Base-by-base conservation (phyloP, 2,329 filamentous ascomycete species). In the Penicillium sp. region DNA sequence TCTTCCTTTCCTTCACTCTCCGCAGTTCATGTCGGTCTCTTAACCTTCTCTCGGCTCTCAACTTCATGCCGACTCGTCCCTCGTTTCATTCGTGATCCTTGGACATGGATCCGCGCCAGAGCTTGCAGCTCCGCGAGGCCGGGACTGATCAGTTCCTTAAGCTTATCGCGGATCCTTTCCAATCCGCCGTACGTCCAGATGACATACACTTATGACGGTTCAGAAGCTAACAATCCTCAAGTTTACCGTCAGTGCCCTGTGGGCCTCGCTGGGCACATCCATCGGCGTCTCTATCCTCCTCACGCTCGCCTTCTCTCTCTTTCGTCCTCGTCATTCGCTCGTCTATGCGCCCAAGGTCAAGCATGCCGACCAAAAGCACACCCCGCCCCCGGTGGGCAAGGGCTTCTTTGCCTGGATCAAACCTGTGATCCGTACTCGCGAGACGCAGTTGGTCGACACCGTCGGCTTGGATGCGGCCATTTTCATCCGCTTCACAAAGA, bases 331-430 rank as follows among this genome's bases (percentile, higher is more conserved):
- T 72, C 92, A 97, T 72, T 88, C 87, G 50, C 83, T 92, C 62
- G 90, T 99, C 43, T 99, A 99, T 74, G 92, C 94, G 3, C 94
- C 94, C 36, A 92, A 95, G 69, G 79, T 95, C 44, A 95, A 95
- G 70, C 87, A 96, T 77, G 88, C 90, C 68, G 92, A 97, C 70
- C 85, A 90, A 61, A 90, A 88, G 72, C 91, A 96, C 75, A 84
- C 89, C 9, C 94, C 92, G 16, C 94, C 94, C 11, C 85, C 88
- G 0, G 81, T 97, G 63, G 89, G 88, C 50, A 95, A 88, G 67
- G 88, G 89, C n/a, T 76, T 92, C 9, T 91, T 95, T 68, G 86
- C 90, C 43, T 99, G 94, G 94, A 71, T 95, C 28, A 78, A 78
- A 18, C 92, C 92, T 0, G 76, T 99, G 28, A 79, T 91, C 73